phyloP scores from a whole-genome alignment of 805 yeast species.

The Metschnikowia baotianmanensis region DNA sequence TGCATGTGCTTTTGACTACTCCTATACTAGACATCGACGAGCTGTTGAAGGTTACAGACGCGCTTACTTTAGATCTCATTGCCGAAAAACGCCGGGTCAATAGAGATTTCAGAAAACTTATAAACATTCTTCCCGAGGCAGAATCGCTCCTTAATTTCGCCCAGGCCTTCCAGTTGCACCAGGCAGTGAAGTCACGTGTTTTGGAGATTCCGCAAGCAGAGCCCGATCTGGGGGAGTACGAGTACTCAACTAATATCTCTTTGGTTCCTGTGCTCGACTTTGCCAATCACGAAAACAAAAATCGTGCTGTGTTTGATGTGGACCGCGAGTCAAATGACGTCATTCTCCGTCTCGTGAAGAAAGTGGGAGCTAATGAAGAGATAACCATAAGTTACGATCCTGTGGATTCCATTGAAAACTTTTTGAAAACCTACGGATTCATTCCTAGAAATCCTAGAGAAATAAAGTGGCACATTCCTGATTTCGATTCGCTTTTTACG shows the following conservation, averaged over 20 bases:
- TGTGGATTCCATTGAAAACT: conserved; percentile 5
- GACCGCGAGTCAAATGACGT: conserved; percentile 46
- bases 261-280: conserved; percentile 68
- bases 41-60: conserved; percentile 2
- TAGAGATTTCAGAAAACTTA: conserved; percentile 3
- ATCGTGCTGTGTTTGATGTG: conserved; percentile 56
- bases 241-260: conserved; percentile 49
- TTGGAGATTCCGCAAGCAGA: conserved; percentile 57
- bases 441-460: conserved; percentile 8
- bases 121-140: conserved; percentile 1
- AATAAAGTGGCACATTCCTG: conserved; percentile 11
- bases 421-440: conserved; percentile 18
- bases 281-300: conserved; percentile 53
- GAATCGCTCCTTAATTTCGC: conserved; percentile 19
- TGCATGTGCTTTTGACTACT: conserved; percentile 13
- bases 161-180: conserved; percentile 27
- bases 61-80: conserved; percentile 3
- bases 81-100: conserved; percentile 7
- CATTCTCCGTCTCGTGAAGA: conserved; percentile 27
- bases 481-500: conserved; percentile 2
- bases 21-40: conserved; percentile 11
- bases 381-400: conserved; percentile 19
- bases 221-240: conserved; percentile 25
- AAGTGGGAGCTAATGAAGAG: conserved; percentile 10
- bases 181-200: conserved; percentile 57